Evolutionary conservation across 257 asterid species (phyloP), one percentile per base, ranked within the genome.

Genomic region (Nicotiana noctiflora): DNA sequence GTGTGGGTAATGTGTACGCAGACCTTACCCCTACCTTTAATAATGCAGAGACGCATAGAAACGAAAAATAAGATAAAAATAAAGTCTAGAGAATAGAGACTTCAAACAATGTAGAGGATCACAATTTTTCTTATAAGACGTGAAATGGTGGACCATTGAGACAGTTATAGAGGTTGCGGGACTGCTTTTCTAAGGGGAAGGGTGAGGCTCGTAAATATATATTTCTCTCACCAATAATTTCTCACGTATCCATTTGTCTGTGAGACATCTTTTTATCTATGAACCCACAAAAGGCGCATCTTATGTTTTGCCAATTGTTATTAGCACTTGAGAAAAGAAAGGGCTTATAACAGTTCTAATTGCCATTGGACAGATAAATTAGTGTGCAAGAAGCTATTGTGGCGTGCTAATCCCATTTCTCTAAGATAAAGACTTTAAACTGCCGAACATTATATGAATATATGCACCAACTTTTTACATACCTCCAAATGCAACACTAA

Each of bases 401-500:
- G 34, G 57, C 44, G 19, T 44, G 57, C 19, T 70, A 53, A 68
- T 68, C 31, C 76, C 13, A 15, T 46, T 44, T 34, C 60, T 72
- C 60, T 72, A 21, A 19, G 77, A 72, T 46, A 72, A 72, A 72
- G 14, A 72, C 15, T 44, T 72, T 19, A 12, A 46, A 19, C 77
- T 13, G 59, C 60, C 37, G 15, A 72, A 21, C 34, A 72, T 46
- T 13, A 72, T 72, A 21, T 14, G 37, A 72, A 72, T 44, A 79
- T 49, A 85, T 70, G 77, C 61, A 53, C 75, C 37, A 72, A 19
- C 59, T 72, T 57, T 46, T 72, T 72, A 9, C 70, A 53, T 88
- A 92, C 99, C 99, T 90, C 98, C 98, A 89, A 91, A 96, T 75
- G 99, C 99, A 83, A 96, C 95, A 84, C 98, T 96, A 65, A 96